Evolutionary conservation across 805 yeast genomes (phyloP), one percentile per base, ranked within the genome.

Genomic region (Wickerhamiella sorbophila): DNA sequence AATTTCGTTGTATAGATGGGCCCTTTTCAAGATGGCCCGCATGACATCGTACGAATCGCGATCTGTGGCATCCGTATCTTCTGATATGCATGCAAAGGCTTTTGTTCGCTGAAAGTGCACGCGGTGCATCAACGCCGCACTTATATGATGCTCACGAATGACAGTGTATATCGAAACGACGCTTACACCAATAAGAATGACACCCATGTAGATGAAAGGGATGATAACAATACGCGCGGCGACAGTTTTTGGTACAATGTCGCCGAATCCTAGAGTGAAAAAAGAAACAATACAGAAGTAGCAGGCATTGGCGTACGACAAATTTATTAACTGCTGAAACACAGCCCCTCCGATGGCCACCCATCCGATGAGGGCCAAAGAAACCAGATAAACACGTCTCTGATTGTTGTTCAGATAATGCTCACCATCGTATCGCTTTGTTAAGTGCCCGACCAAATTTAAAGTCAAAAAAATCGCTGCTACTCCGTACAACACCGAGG

Each of bases 261-360:
- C 91, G 31, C 95, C 95, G 15, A 78, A 64, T 0, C 95, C 95
- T 22, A 86, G 71, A 1, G 95, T 86, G 38, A 82, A 63, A 32
- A 79, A 62, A 0, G 93, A 76, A 1, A 81, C 85, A 9, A 73
- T 71, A 51, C 85, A 75, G 56, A 71, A 83, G 55, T 82, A 85
- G 36, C 83, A 55, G 0, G 82, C 75, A n/a, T 75, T 67, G 0
- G 86, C 85, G 54, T 70, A 81, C 1, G 69, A 63, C 8, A 74
- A 52, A 33, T 64, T 56, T 32, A 75, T 48, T 36, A 76, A 43
- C 3, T 60, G 51, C 1, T 72, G 63, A 49, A 75, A 75, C 51
- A 74, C 55, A 1, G 73, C 79, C 1, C 82, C 71, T 9, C 94
- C 94, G 58, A 78, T 66, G 2, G 76, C 68, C 17, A 82, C 60